Conservation (phyloP, 495 filamentous ascomycete genomes). For the Aspergillus sclerotiicarbonarius region DNA sequence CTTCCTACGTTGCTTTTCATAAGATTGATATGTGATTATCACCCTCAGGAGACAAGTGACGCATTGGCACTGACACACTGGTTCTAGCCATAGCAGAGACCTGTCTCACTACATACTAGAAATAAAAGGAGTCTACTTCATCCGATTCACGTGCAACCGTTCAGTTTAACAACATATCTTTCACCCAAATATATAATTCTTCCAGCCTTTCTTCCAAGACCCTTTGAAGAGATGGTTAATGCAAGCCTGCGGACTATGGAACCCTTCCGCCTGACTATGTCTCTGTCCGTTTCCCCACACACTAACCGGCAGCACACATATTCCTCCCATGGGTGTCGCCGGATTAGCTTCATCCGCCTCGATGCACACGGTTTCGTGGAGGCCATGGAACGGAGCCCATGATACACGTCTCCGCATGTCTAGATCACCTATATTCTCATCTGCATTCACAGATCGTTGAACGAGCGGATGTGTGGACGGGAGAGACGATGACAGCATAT, state of each 20-base stretch:
- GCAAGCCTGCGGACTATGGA: conserved; percentile 34
- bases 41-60: too few relatives aligned
- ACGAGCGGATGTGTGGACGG: conserved; percentile 31
- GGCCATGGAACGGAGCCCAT: conserved; percentile 42
- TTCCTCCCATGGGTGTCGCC: conserved; percentile 30
- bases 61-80: too few relatives aligned
- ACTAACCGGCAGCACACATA: conserved; percentile 42
- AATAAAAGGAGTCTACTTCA: too few relatives aligned
- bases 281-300: conserved; percentile 47
- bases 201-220: conserved; percentile 44
- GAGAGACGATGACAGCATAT: conserved; percentile 34
- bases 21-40: too few relatives aligned
- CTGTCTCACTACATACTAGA: too few relatives aligned
- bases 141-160: too few relatives aligned
- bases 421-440: conserved; percentile 28
- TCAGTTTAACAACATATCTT: neutral
- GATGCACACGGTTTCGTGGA: conserved; percentile 34
- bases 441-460: conserved; percentile 25
- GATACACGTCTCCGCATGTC: conserved; percentile 30
- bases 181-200: conserved; percentile 1
- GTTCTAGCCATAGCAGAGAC: too few relatives aligned
- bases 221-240: conserved; percentile 42
- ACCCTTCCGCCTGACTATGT: conserved; percentile 37
- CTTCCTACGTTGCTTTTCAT: too few relatives aligned
- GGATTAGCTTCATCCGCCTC: conserved; percentile 23